A percentile compares a stretch with the other conserved stretches of the same genome.
These are phyloP conservation scores for Geopyxis carbonaria DNA, from an alignment of 495 filamentous ascomycete genomes.

Conservation along the genomic window DNA sequence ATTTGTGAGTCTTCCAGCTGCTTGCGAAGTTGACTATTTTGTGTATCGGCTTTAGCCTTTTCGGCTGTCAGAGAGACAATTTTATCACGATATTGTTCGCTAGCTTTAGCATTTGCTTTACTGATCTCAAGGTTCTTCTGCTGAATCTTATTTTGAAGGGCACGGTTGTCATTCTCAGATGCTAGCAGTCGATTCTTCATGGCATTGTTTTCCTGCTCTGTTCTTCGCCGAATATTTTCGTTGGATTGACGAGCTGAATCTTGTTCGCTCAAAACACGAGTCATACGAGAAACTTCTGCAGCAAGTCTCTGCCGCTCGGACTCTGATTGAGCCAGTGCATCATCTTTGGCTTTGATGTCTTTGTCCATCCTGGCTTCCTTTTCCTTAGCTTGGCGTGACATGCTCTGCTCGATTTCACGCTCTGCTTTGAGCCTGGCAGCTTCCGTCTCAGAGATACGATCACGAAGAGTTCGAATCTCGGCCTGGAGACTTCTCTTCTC, in stretches of 20 bases:
- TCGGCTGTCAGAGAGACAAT: conserved; percentile 63
- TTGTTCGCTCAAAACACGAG: conserved; percentile 67
- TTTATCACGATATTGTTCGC: conserved; percentile 66
- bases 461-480: conserved; percentile 65
- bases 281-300: conserved; percentile 60
- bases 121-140: conserved; percentile 97
- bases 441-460: conserved; percentile 67
- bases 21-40: conserved; percentile 60
- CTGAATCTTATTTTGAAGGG: conserved; percentile 86
- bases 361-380: conserved; percentile 58
- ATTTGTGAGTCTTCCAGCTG: conserved; percentile 80
- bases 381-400: conserved; percentile 62
- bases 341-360: conserved; percentile 58
- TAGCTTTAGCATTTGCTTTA: conserved; percentile 69
- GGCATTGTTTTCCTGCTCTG: conserved; percentile 83
- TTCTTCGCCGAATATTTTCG: conserved; percentile 31
- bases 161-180: conserved; percentile 94
- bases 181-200: conserved; percentile 79
- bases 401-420: conserved; percentile 57
- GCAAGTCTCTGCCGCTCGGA: conserved; percentile 57
- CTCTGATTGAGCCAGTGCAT: conserved; percentile 55
- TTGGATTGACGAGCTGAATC: conserved; percentile 74
- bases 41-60: conserved; percentile 68
- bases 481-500: conserved; percentile 77
- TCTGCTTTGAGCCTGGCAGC: conserved; percentile 72